Base-by-base conservation (phyloP, 1,139 yeast genomes). In the Scheffersomyces quercinus region DNA sequence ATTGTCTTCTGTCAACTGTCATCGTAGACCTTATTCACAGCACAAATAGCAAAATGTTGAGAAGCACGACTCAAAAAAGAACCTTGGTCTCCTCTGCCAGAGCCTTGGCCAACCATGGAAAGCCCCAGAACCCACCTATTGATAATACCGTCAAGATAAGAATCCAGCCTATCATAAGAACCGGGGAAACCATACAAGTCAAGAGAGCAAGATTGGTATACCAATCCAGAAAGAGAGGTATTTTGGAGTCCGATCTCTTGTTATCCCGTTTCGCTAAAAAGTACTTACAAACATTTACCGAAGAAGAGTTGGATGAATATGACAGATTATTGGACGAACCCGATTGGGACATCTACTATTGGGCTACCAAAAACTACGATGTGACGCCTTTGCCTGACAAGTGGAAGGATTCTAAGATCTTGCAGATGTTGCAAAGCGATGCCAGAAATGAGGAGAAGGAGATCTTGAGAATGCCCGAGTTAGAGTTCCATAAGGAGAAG, bases 261-360 rank as follows among this genome's bases (percentile, higher is more conserved):
- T 75, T 95, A 46, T 83, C 95, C 15, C 78, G 91, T 47, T 95
- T 91, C 67, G 96, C 98, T 29, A 83, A 89, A 56, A 79, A 79
- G 58, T 79, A 87, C 57, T 72, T 93, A 54, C 65, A 76, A 33
- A 56, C 62, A 0, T 79, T 93, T 73, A 70, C 75, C n/a, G 65
- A 72, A 49, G 85, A 74, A 43, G 87, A 89, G 64, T 70, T 95
- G 51, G 85, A 83, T 43, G 98, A 93, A 65, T 93, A 88, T 64
- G 98, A 93, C 60, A 65, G 76, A 52, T 69, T 93, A 46, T 75
- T 93, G 60, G 96, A 95, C 63, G 96, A 91, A 66, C 81, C 93
- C 12, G 99, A 93, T 64, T 95, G 99, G 99, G 99, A 93, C 62
- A 91, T 93, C 50, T 95, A 89, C 66, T 93, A 93, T 69, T 93